Percentiles rank a stretch among this genome's conserved stretches.
Conservation (phyloP, 1,139 yeast genomes). For the Meyerozyma carpophila region DNA sequence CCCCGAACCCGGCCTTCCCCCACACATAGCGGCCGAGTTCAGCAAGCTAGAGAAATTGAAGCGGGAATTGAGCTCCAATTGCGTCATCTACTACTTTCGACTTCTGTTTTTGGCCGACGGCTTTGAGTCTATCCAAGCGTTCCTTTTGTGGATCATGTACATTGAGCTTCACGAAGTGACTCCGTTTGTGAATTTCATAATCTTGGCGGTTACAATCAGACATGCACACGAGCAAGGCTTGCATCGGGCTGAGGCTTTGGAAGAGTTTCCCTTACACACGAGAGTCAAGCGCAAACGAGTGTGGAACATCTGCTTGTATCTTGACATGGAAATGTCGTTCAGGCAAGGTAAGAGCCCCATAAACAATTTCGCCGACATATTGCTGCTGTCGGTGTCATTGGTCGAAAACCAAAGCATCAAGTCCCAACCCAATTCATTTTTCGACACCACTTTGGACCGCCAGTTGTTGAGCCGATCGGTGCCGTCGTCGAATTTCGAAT, state of each 20-base stretch:
- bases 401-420: not conserved
- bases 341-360: slow-evolving; percentile 57
- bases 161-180: slow-evolving; percentile 39
- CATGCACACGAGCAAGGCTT: slow-evolving; percentile 63
- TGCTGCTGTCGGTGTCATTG: not conserved
- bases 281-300: slow-evolving; percentile 32
- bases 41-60: not conserved
- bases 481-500: not conserved
- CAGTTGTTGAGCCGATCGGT: not conserved
- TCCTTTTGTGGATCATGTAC: slow-evolving; percentile 39
- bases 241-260: slow-evolving; percentile 51
- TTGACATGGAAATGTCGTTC: slow-evolving; percentile 52
- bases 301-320: slow-evolving; percentile 53
- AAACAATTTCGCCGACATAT: slow-evolving; percentile 6
- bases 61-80: not conserved
- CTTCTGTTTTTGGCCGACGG: slow-evolving; percentile 48
- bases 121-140: slow-evolving; percentile 43
- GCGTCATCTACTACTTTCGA: slow-evolving; percentile 42
- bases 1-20: not conserved
- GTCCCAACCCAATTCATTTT: not conserved
- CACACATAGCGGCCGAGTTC: not conserved
- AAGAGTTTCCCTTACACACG: slow-evolving; percentile 32
- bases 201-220: slow-evolving; percentile 50
- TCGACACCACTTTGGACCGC: not conserved
- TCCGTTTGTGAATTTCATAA: slow-evolving; percentile 38